Evolutionary conservation across 2,329 filamentous ascomycete species (phyloP).

Genomic region (Fusarium brevicatenulatum): DNA sequence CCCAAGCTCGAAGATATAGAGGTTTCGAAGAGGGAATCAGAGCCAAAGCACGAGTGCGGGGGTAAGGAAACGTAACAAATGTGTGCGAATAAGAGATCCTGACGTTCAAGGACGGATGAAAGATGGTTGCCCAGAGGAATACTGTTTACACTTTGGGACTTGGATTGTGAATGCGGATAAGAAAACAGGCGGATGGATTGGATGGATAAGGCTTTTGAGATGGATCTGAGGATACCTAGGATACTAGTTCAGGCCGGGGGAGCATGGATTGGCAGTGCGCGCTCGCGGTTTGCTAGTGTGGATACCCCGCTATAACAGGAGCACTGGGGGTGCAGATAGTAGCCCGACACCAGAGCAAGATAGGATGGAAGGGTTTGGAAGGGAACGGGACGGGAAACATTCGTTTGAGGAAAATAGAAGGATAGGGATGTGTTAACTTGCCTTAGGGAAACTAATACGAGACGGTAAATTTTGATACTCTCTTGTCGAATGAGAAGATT

Average conservation of each 20-base stretch:
- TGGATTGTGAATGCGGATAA: conserved; percentile 40
- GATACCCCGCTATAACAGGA: conserved; percentile 46
- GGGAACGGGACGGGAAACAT: neutral
- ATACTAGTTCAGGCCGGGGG: conserved; percentile 25
- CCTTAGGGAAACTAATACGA: neutral
- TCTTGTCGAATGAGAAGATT: neutral
- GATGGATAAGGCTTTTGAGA: conserved; percentile 33
- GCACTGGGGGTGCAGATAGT: conserved; percentile 36
- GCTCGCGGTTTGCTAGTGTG: conserved; percentile 50
- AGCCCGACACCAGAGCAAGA: conserved; percentile 6
- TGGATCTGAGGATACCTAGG: conserved; percentile 34
- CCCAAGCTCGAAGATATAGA: conserved; percentile 22
- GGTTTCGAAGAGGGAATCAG: conserved; percentile 22
- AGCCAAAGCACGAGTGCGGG: conserved; percentile 16
- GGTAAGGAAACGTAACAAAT: conserved; percentile 9
- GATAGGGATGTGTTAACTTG: neutral
- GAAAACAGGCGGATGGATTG: conserved; percentile 28
- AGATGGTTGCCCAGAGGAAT: conserved; percentile 21
- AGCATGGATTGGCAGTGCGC: conserved; percentile 48
- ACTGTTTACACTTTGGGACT: conserved; percentile 30
- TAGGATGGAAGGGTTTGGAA: neutral
- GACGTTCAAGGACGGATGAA: conserved; percentile 13
- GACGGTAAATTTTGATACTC: neutral
- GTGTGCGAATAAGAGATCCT: conserved; percentile 20
- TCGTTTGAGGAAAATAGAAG: neutral